Conservation (phyloP, 805 yeast species). For the Sugiyamaella marilandica region DNA sequence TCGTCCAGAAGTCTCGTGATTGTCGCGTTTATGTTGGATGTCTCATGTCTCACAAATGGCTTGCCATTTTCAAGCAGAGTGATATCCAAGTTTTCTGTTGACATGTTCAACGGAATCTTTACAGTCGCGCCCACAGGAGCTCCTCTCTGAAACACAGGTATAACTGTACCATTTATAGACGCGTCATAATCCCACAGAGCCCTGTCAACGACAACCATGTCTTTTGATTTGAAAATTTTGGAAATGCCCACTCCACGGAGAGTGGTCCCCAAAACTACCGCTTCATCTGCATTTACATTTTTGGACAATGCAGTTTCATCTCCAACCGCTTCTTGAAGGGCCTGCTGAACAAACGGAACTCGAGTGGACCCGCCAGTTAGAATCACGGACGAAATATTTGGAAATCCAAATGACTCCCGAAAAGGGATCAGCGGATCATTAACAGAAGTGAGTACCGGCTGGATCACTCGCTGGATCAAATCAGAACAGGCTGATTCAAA, state of each 20-base stretch:
- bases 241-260: slow-evolving; percentile 72
- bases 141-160: slow-evolving; percentile 46
- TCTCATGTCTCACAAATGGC: slow-evolving; percentile 29
- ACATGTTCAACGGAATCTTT: slow-evolving; percentile 34
- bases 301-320: slow-evolving; percentile 55
- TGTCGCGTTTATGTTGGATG: slow-evolving; percentile 23
- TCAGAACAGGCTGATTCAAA: slow-evolving; percentile 57
- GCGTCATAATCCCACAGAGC: slow-evolving; percentile 47
- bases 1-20: slow-evolving; percentile 28
- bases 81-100: slow-evolving; percentile 31
- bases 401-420: slow-evolving; percentile 25
- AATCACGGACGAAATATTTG: slow-evolving; percentile 59
- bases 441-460: slow-evolving; percentile 55
- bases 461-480: slow-evolving; percentile 41
- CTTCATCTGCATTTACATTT: slow-evolving; percentile 92
- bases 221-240: slow-evolving; percentile 60
- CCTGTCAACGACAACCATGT: slow-evolving; percentile 55
- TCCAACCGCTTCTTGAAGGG: slow-evolving; percentile 50
- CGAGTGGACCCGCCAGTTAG: slow-evolving; percentile 89
- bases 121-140: slow-evolving; percentile 34
- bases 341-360: slow-evolving; percentile 78
- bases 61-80: slow-evolving; percentile 39
- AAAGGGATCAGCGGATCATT: slow-evolving; percentile 23
- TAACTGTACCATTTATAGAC: slow-evolving; percentile 24
- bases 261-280: slow-evolving; percentile 88